A percentile compares a stretch with the other conserved stretches of the same genome.
These are phyloP conservation scores for Cucurbita ficifolia DNA, from an alignment of 306 rosid genomes.

Conservation along the genomic window DNA sequence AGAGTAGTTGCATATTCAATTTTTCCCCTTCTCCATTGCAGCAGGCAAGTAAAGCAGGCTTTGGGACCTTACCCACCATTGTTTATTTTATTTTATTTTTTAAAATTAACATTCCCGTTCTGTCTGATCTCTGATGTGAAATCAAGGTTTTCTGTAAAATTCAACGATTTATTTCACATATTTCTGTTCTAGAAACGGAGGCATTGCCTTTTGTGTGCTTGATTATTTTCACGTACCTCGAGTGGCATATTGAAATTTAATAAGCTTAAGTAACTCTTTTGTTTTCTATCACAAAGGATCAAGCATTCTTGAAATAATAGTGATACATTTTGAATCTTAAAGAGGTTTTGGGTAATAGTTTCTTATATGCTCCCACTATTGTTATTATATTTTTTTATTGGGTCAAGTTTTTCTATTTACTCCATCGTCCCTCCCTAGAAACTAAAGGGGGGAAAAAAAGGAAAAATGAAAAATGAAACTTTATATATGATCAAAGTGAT, in stretches of 20 bases:
- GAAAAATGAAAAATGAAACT: neutral
- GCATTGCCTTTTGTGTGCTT: neutral
- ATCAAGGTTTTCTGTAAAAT: neutral
- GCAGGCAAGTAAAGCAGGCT: neutral
- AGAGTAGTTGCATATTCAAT: neutral
- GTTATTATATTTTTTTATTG: neutral
- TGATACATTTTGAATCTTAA: neutral
- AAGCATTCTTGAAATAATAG: neutral
- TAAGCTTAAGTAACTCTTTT: neutral
- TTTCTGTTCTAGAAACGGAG: neutral
- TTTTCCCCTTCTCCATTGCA: neutral
- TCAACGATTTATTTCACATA: neutral
- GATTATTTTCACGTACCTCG: neutral
- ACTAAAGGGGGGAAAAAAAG: neutral
- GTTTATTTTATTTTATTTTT: neutral
- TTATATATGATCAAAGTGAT: neutral
- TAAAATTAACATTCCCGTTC: neutral
- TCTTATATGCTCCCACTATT: neutral
- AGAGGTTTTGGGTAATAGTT: neutral
- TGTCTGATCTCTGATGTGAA: neutral
- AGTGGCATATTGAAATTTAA: neutral
- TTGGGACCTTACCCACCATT: neutral
- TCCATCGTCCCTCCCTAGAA: neutral
- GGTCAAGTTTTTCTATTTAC: neutral
- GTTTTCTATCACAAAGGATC: neutral